Evolutionary conservation across 108 stramenopile species (phyloP), one percentile per base, ranked within the genome.

Genomic region (Nitzschia inconspicua): DNA sequence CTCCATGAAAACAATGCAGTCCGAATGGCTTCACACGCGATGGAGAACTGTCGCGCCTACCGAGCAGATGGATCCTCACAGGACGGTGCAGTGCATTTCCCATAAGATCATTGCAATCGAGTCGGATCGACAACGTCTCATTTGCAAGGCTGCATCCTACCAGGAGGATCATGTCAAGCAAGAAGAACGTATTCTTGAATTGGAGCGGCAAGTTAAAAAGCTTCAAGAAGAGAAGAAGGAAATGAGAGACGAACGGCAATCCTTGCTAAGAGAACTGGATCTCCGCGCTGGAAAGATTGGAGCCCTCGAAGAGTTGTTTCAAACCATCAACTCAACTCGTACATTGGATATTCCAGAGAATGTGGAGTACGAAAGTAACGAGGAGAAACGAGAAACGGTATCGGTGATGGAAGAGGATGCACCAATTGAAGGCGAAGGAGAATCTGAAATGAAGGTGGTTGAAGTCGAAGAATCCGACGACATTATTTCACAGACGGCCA

Each of bases 291-390:
- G 53, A n/a, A 54, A 54, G 23, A 54, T 54, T 32, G 20, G 31
- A 18, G 53, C 53, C 9, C 34, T 54, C 31, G 53, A 54, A 18
- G 53, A 54, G 23, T 28, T 54, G 27, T 54, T 54, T 35, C 53
- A 54, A 22, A 54, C 20, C 34, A 54, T 54, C 20, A 54, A 54
- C 34, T 19, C 53, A 6, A 54, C 20, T 28, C 31, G 53, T 1
- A 2, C 4, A n/a, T n/a, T n/a, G n/a, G n/a, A n/a, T n/a, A n/a
- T n/a, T n/a, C n/a, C n/a, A n/a, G n/a, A n/a, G n/a, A n/a, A n/a
- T n/a, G n/a, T n/a, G n/a, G n/a, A n/a, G n/a, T n/a, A n/a, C n/a
- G n/a, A n/a, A n/a, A n/a, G n/a, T n/a, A n/a, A n/a, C n/a, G n/a
- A n/a, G n/a, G n/a, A n/a, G n/a, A n/a, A n/a, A n/a, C n/a, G n/a